Conservation (phyloP, 805 yeast species). For the Nakazawaea ishiwadae region DNA sequence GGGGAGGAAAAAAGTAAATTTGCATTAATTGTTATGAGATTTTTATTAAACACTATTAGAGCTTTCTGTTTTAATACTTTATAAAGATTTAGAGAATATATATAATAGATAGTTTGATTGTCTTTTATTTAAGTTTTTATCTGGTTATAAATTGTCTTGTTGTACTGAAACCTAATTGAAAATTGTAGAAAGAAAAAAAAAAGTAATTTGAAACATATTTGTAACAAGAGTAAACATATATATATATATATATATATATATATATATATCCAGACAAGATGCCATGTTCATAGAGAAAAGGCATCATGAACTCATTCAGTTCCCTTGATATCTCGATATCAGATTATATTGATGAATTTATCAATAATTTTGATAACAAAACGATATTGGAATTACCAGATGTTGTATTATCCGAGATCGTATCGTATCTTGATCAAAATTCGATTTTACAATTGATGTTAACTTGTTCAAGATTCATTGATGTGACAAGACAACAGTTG, state of each 20-base stretch:
- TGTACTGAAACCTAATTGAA: conserved; percentile 1
- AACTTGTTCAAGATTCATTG: conserved; percentile 1
- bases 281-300: background rate
- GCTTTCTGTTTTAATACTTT: conserved; percentile 2
- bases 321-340: background rate
- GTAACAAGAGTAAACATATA: no score
- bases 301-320: background rate
- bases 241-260: no score
- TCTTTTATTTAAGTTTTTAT: conserved; percentile 4
- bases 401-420: background rate
- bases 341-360: background rate
- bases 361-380: background rate
- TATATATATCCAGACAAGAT: no score
- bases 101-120: no score
- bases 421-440: background rate
- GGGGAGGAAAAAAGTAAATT: background rate
- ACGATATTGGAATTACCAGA: background rate
- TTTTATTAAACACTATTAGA: no score
- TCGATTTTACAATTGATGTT: background rate
- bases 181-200: conserved; percentile 1
- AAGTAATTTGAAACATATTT: no score
- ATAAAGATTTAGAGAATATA: background rate
- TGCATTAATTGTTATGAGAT: no score
- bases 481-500: conserved; percentile 3
- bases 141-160: conserved; percentile 8